Percentiles rank a stretch among this genome's conserved stretches.
Conservation (phyloP, 2,329 filamentous ascomycete species). For the Calonectria hawksworthii region DNA sequence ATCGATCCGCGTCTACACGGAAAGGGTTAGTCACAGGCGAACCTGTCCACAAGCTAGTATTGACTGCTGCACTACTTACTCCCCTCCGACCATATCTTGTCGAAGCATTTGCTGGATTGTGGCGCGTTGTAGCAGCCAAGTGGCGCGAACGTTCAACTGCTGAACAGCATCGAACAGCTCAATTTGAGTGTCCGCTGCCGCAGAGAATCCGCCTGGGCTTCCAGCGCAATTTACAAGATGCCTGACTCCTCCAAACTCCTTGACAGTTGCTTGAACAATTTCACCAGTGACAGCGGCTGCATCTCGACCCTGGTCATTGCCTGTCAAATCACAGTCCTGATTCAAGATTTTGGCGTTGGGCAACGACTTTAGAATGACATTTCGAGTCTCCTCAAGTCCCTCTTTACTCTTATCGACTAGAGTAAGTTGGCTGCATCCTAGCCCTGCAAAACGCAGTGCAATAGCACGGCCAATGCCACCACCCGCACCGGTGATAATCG, state of each 20-base stretch:
- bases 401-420: neutral
- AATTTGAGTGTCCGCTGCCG: neutral
- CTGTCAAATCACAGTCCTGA: neutral
- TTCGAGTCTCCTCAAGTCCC: neutral
- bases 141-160: neutral
- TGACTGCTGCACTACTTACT: neutral
- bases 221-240: neutral
- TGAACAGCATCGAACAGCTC: neutral
- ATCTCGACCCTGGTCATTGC: neutral
- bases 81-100: neutral
- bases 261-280: neutral
- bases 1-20: neutral
- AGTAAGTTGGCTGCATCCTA: neutral
- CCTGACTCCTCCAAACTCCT: neutral
- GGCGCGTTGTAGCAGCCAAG: neutral
- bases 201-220: neutral
- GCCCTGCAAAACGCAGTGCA: neutral
- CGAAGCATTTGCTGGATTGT: neutral
- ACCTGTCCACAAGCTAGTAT: neutral
- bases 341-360: neutral
- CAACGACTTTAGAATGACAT: neutral
- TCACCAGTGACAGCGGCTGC: neutral
- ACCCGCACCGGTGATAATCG: neutral
- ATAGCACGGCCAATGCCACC: neutral
- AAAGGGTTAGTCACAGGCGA: neutral